Evolutionary conservation across 345 rosid species (phyloP).

Genomic region (Aurinia saxatilis): DNA sequence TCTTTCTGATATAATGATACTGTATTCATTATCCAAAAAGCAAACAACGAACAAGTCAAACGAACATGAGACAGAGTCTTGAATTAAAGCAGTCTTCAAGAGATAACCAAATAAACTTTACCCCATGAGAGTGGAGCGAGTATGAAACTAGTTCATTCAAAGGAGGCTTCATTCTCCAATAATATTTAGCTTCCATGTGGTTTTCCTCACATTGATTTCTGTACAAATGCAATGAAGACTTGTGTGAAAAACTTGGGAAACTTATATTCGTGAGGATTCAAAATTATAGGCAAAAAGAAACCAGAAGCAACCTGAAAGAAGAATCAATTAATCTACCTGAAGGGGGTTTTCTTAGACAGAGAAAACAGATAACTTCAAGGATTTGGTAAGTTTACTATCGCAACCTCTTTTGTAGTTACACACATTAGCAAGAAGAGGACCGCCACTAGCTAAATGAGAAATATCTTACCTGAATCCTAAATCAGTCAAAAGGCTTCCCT

Average conservation of each 20-base stretch:
- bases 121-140: background rate
- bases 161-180: background rate
- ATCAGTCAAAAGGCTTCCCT: background rate
- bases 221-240: background rate
- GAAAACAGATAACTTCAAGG: background rate
- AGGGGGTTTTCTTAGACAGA: too few relatives aligned
- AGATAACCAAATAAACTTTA: background rate
- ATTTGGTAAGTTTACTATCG: background rate
- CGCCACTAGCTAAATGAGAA: background rate
- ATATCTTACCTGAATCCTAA: background rate
- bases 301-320: conserved; percentile 6
- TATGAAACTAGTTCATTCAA: background rate
- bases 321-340: background rate
- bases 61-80: background rate
- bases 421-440: background rate
- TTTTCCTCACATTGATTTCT: too few relatives aligned
- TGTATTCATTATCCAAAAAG: background rate
- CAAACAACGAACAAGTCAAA: background rate
- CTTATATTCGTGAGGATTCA: background rate
- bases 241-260: background rate
- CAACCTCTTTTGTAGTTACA: too few relatives aligned
- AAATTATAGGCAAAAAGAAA: background rate
- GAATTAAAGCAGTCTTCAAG: background rate
- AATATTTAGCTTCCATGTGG: background rate
- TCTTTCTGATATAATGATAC: background rate